Evolutionary conservation across 345 rosid species (phyloP), one percentile per base, ranked within the genome.

Genomic region (Corchorus olitorius): DNA sequence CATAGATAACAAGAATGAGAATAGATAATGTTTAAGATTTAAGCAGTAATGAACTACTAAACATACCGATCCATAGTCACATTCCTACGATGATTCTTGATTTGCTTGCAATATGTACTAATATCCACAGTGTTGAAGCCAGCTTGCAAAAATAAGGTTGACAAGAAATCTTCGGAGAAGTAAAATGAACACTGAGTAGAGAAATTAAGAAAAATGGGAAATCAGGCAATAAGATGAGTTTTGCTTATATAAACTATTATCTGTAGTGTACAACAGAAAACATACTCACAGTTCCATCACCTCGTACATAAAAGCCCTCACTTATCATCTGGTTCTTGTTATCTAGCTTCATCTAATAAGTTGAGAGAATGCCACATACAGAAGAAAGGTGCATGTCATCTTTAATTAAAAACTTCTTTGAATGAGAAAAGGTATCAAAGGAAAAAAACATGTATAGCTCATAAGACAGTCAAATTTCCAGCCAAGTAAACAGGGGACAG

Each of bases 221-320:
- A 34, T 60, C 43, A 17, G 76, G 55, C 45, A 39, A 19, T 16
- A 45, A 45, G 54, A 70, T 70, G 43, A 46, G 45, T 50, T 69
- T 50, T 69, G 54, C 20, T 20, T 16, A 13, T 41, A 69, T 8
- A 56, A 69, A 48, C 17, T 16, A 43, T 45, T 64, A 54, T 53
- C 10, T 43, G 8, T n/a, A 19, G 10, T 12, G 12, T 19, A 66
- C 48, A 76, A 70, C 27, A 27, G 27, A 27, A 27, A 27, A 27
- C 43, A 65, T 67, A 86, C 89, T 84, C 82, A 86, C 91, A 58
- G 88, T 89, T 43, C 89, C 93, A 87, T 87, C 93, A 19, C 86
- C 89, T 67, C 89, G 86, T 56, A 79, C 87, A 72, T 83, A 86
- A 65, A 89, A 86, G 78, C 81, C 79, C 10, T 87, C 87, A 14